phyloP scores from a whole-genome alignment of 805 yeast genomes.

The Wickerhamomyces silvicola region DNA sequence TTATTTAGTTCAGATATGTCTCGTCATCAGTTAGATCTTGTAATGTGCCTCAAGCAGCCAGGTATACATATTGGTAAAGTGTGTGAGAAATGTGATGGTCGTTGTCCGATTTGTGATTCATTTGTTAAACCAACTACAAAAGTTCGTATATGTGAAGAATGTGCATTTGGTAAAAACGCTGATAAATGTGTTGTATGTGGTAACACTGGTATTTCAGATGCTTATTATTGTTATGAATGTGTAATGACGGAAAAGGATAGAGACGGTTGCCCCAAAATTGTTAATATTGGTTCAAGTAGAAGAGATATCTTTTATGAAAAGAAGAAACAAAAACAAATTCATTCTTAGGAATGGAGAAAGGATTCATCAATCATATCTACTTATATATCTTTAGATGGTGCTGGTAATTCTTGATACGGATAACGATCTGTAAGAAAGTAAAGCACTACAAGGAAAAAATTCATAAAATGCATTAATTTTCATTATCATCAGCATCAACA shows the following conservation, averaged over 20 bases:
- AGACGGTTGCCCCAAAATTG: constrained; percentile 87
- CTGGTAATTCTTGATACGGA: not conserved
- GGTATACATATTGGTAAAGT: constrained; percentile 66
- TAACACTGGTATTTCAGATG: constrained; percentile 54
- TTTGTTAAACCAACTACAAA: constrained; percentile 61
- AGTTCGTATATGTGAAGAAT: constrained; percentile 78
- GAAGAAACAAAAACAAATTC: constrained; percentile 29
- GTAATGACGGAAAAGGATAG: constrained; percentile 71
- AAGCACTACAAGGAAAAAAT: not conserved
- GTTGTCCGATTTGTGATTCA: constrained; percentile 88
- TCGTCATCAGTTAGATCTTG: constrained; percentile 80
- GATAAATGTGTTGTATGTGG: constrained; percentile 79
- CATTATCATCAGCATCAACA: not conserved
- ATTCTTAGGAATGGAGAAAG: too few relatives aligned
- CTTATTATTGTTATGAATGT: constrained; percentile 83
- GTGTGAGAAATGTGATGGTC: constrained; percentile 85
- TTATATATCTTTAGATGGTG: too few relatives aligned
- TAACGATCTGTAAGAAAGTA: not conserved
- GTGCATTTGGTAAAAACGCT: constrained; percentile 64
- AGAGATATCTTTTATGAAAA: constrained; percentile 60
- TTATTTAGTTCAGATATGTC: constrained; percentile 69
- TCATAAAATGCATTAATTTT: not conserved
- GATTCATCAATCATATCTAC: too few relatives aligned
- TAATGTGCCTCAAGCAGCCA: constrained; percentile 79
- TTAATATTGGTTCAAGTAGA: constrained; percentile 73